Evolutionary conservation across 352 stramenopile genomes (phyloP), one percentile per base, ranked within the genome.

Genomic region (Phytophthora macrochlamydospora): DNA sequence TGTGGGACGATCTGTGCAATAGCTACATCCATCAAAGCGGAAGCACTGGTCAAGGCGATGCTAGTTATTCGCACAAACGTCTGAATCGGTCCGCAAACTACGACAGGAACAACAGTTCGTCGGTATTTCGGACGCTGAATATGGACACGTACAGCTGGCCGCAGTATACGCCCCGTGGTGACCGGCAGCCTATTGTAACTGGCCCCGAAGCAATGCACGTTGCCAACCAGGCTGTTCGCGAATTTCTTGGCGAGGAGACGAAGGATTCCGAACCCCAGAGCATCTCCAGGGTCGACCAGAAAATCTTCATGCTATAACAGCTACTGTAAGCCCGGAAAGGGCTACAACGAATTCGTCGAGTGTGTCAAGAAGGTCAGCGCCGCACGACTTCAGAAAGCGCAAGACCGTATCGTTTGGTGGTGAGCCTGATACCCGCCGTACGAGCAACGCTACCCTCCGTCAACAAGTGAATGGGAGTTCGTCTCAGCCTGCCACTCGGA

Each of bases 151-250:
- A 52, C 13, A 35, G 4, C 11, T 62, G 61, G 69, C 33, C 67
- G 51, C 50, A 35, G 50, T 62, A 54, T 3, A 46, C 67, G 38
- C 49, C 31, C n/a, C 67, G 71, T 44, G 57, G 61, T 7, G 54
- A 79, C 31, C 69, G 51, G 43, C 65, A 49, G 12, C 50, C 49
- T 33, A 60, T 87, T 31, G 42, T 80, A 40, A 75, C 69, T 32
- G 76, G 67, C 1, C 30, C 71, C 3, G 67, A 79, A 3, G 80
- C 75, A 12, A 71, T 78, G 42, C 51, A 64, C 3, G 66, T 89
- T 14, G 78, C 81, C 3, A 75, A 73, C 7, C 52, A 64, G 28
- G 75, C 71, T 1, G 65, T 40, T 1, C 59, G 66, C 4, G 74
- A 86, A 40, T 81, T 85, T 59, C 66, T 84, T 40, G 53, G 50